A percentile compares a stretch with the other conserved stretches of the same genome.
Evolutionary conservation across 2,329 filamentous ascomycete species (phyloP).

Genomic region (Claviceps maximensis): DNA sequence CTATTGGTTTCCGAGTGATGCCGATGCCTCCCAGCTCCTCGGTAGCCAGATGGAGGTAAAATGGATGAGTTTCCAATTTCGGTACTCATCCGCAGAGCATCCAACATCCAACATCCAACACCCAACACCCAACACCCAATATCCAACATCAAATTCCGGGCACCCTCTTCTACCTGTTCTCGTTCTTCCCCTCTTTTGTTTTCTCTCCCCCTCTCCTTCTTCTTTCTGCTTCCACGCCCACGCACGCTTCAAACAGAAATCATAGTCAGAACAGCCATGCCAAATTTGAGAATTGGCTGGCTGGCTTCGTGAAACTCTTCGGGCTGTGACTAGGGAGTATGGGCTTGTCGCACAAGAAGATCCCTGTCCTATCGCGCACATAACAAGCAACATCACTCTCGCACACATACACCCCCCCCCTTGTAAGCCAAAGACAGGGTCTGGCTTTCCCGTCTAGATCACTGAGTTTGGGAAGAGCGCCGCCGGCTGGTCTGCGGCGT

Average conservation of each 20-base stretch:
- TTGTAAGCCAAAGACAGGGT: background rate
- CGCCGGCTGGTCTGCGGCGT: background rate
- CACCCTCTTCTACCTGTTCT: background rate
- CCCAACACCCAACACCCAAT: background rate
- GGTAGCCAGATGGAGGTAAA: background rate
- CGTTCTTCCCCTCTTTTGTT: background rate
- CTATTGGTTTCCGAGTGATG: background rate
- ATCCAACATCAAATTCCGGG: background rate
- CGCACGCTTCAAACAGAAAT: background rate
- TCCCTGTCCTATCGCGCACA: background rate
- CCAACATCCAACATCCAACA: too few species aligned
- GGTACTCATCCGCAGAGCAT: background rate
- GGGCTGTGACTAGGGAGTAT: background rate
- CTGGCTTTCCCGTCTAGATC: background rate
- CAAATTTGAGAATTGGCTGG: background rate
- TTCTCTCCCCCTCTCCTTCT: background rate
- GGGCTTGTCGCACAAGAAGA: background rate
- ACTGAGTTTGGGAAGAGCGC: background rate
- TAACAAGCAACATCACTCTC: background rate
- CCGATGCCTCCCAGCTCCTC: background rate
- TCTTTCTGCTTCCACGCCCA: background rate
- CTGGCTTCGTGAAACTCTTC: background rate
- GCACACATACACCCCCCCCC: background rate
- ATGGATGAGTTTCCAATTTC: background rate
- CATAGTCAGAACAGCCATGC: background rate